Conservation (phyloP, 2,329 filamentous ascomycete genomes). For the Clarireedia hainanense region DNA sequence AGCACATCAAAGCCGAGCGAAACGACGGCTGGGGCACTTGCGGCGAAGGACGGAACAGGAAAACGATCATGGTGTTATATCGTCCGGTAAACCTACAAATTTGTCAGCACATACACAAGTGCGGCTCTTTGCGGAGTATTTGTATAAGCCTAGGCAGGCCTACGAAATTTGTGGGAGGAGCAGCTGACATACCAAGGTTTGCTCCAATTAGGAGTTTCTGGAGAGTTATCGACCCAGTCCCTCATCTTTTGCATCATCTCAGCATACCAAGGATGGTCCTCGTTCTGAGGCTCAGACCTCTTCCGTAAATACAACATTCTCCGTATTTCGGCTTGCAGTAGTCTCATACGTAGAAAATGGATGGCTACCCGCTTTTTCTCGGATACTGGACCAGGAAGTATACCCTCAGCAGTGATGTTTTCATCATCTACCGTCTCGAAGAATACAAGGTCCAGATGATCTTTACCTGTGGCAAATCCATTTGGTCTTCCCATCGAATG, state of each 20-base stretch:
- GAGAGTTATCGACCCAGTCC: slow-evolving; percentile 70
- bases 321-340: slow-evolving; percentile 81
- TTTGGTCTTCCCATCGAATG: slow-evolving; percentile 83
- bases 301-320: slow-evolving; percentile 82
- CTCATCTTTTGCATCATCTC: slow-evolving; percentile 72
- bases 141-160: no score
- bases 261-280: slow-evolving; percentile 80
- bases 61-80: slow-evolving; percentile 82
- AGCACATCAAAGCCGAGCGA: slow-evolving; percentile 73
- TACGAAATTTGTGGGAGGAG: no score
- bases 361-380: slow-evolving; percentile 83
- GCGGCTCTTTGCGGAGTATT: background rate
- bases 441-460: slow-evolving; percentile 78
- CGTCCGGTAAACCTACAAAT: slow-evolving; percentile 51
- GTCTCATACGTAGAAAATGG: slow-evolving; percentile 87
- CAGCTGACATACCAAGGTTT: slow-evolving; percentile 58
- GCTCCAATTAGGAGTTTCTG: slow-evolving; percentile 63
- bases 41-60: slow-evolving; percentile 83
- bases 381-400: slow-evolving; percentile 62
- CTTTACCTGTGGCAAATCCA: slow-evolving; percentile 72
- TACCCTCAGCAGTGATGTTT: slow-evolving; percentile 71
- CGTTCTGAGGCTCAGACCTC: slow-evolving; percentile 64
- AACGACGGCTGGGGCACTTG: slow-evolving; percentile 81
- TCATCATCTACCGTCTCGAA: slow-evolving; percentile 77
- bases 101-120: slow-evolving; percentile 16